Evolutionary conservation across 768 basidiomycete species (phyloP), one percentile per base, ranked within the genome.

Genomic region (Pleurotus tuoliensis): DNA sequence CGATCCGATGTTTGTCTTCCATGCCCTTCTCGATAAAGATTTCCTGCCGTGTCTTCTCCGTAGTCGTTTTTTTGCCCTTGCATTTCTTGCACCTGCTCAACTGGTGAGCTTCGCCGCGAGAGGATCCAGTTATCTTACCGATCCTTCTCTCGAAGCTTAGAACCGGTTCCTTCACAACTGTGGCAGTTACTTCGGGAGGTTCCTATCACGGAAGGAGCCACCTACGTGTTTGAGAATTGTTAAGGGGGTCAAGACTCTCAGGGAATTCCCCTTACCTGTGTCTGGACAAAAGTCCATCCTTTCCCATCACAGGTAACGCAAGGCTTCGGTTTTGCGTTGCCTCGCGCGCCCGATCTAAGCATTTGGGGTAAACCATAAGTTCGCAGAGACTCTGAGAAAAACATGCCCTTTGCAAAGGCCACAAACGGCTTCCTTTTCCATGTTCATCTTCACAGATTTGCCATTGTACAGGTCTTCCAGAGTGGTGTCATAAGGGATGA

Each of bases 381-480:
- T 46, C 59, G 34, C 53, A 30, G 49, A 44, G 52, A 56, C 12
- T 58, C 3, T 13, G 18, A 20, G 56, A 45, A 52, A 25, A 47
- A 61, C 73, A 45, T 63, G 90, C 89, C 95, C 96, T 68, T 86
- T 86, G 70, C 96, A 98, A 11, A 73, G 71, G 12, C 76, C 76
- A 69, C 96, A 98, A 2, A 90, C 72, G 7, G 87, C 73, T 66
- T 93, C 86, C 64, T 92, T 87, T 71, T 96, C 94, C 77, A 97
- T 83, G 63, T 84, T 90, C 76, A 98, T 84, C 67, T 87, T 90
- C 56, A 94, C 87, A 8, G 80, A 82, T 71, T 94, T 95, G 27
- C 95, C 96, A 56, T 88, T 90, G 72, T 93, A 98, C 18, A 95
- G 74, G 68, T 98, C 95, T 71, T 97, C 95, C 27, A 98, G 78